A percentile compares a stretch with the other conserved stretches of the same genome.
Evolutionary conservation across 169 alveolate species (phyloP).

Genomic region (Plasmodium chabaudi): DNA sequence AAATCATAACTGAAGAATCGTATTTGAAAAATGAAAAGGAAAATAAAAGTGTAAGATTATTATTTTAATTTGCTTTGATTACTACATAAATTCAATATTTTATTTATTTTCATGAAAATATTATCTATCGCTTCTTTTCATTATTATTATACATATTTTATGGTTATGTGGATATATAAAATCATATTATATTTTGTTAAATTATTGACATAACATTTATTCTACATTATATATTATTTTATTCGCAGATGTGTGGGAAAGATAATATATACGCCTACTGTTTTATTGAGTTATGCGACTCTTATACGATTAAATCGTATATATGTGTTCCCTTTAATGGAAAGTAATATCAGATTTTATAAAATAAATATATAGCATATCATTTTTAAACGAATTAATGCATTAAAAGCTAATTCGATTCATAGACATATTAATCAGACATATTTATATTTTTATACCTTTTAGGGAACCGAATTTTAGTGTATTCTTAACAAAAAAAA

Average conservation of each 20-base stretch:
- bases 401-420: constrained; percentile 6
- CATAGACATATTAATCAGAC: constrained; percentile 4
- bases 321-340: constrained; percentile 55
- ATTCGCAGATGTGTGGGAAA: constrained; percentile 33
- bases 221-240: not conserved
- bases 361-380: constrained; percentile 7
- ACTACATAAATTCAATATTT: not conserved
- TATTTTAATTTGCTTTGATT: not conserved
- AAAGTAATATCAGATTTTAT: constrained; percentile 50
- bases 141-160: no score
- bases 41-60: constrained; percentile 33
- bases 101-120: not conserved
- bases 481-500: constrained; percentile 67
- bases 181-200: no score
- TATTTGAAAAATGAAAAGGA: constrained; percentile 62
- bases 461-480: constrained; percentile 64
- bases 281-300: constrained; percentile 30
- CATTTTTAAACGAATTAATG: constrained; percentile 13
- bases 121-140: not conserved
- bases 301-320: constrained; percentile 35
- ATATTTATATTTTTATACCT: not conserved
- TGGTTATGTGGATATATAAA: no score
- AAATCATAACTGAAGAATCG: constrained; percentile 63
- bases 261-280: constrained; percentile 58
- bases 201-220: no score